A percentile compares a stretch with the other conserved stretches of the same genome.
phyloP scores from a whole-genome alignment of 2,329 filamentous ascomycete species.

The Celoporthe dispersa region DNA sequence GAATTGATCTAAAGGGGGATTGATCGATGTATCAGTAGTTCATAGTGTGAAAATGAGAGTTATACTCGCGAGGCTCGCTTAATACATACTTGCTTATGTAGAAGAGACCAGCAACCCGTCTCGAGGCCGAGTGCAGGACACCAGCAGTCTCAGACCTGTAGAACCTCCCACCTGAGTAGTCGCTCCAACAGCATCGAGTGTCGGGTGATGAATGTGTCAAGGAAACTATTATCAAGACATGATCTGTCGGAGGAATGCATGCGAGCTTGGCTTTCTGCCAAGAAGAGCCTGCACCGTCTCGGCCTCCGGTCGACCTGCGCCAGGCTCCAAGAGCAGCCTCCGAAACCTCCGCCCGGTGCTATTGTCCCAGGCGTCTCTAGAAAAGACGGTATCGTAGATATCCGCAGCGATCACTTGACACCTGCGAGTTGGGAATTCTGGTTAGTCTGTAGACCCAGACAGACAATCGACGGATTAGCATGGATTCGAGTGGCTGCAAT shows the following conservation, averaged over 20 bases:
- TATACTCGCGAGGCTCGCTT: neutral
- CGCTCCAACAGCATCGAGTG: neutral
- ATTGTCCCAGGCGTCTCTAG: neutral
- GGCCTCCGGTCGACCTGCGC: neutral
- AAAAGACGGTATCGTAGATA: conserved; percentile 5
- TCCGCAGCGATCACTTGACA: neutral
- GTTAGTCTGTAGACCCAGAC: neutral
- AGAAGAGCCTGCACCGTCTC: conserved; percentile 2
- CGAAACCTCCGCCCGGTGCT: neutral
- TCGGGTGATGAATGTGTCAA: neutral
- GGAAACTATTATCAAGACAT: neutral
- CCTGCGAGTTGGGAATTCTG: neutral
- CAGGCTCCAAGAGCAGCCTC: neutral
- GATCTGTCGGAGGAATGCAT: neutral
- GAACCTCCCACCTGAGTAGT: neutral
- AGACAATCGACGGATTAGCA: neutral
- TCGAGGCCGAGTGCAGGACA: neutral
- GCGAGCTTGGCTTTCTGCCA: neutral
- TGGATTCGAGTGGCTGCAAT: neutral
- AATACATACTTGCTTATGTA: neutral
- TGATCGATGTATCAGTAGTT: neutral
- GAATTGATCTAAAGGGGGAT: neutral
- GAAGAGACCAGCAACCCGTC: neutral
- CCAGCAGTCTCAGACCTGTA: neutral
- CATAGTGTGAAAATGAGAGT: neutral